Evolutionary conservation across 2,329 filamentous ascomycete genomes (phyloP), one percentile per base, ranked within the genome.

Genomic region (Fusarium pseudonygamai): DNA sequence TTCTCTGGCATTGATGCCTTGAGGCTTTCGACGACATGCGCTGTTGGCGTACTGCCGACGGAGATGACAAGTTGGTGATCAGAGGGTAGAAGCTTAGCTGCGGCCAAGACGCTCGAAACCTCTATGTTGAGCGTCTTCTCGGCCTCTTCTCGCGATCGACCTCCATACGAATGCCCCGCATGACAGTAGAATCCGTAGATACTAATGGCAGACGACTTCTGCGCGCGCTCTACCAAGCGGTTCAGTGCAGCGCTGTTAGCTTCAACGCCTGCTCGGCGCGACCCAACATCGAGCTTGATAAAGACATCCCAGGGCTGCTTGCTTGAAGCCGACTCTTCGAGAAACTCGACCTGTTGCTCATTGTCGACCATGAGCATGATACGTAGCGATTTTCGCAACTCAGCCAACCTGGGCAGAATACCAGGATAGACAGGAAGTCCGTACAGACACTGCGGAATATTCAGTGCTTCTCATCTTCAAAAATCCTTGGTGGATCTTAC

Each of bases 121-220:
- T 83, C 82, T 20, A 78, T 53, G 14, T 77, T 61, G 11, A 83
- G 73, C 4, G 76, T 53, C 16, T 74, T 67, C 40, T 81, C 79
- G 0, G 82, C 82, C 20, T 82, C 79, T 4, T 75, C 68, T 5
- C 74, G 75, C 3, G 79, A 79, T 15, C 78, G 77, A 8, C 80
- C 76, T 5, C 72, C 77, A 64, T 83, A 83, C 5, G 82, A 83
- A 56, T 83, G 82, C 0, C 81, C 80, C 0, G 82, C 81, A 55
- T 83, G 82, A 55, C 80, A 82, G 64, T 83, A 83, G 42, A 83
- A 82, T 6, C 82, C 82, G 53, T 80, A 76, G n/a, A 83, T 74
- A 6, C 63, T 68, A 20, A 81, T 78, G 1, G 75, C 75, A 1
- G 78, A n/a, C 0, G 80, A 82, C 16, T 64, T 60, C 56, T 80